Conservation (phyloP, 768 basidiomycete species). For the Plicaturopsis crispa region DNA sequence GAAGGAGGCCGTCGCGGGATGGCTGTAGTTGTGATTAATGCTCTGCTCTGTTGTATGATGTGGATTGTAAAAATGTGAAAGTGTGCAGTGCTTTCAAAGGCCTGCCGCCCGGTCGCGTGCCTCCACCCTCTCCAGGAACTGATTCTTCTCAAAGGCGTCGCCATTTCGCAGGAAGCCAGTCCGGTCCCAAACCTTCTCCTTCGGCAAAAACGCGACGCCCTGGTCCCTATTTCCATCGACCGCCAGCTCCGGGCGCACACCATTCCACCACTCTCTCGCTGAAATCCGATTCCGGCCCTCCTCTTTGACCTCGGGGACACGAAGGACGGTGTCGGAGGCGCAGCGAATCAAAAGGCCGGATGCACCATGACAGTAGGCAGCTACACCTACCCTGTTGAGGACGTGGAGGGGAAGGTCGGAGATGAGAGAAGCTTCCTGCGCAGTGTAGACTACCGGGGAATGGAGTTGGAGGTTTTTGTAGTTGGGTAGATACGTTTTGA, state of each 20-base stretch:
- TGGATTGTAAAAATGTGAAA: too few relatives aligned
- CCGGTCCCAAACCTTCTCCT: too few relatives aligned
- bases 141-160: too few relatives aligned
- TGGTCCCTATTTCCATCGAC: too few relatives aligned
- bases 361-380: constrained; percentile 31
- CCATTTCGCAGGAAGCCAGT: too few relatives aligned
- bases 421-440: constrained; percentile 1
- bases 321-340: constrained; percentile 41
- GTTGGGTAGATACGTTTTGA: constrained; percentile 24
- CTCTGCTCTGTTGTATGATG: too few relatives aligned
- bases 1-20: too few relatives aligned
- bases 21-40: too few relatives aligned
- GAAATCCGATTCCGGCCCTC: constrained; percentile 47
- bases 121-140: too few relatives aligned
- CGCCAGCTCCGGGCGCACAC: constrained; percentile 25
- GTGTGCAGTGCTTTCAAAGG: too few relatives aligned
- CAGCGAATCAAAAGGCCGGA: constrained; percentile 47
- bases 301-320: constrained; percentile 51
- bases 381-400: constrained; percentile 27
- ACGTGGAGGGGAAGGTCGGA: constrained; percentile 8
- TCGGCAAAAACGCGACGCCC: too few relatives aligned
- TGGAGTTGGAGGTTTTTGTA: constrained; percentile 35
- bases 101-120: too few relatives aligned
- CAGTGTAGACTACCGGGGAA: constrained; percentile 18
- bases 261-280: constrained; percentile 78